A percentile compares a stretch with the other conserved stretches of the same genome.
Conservation (phyloP, 345 rosid species). For the Brassica cretica region DNA sequence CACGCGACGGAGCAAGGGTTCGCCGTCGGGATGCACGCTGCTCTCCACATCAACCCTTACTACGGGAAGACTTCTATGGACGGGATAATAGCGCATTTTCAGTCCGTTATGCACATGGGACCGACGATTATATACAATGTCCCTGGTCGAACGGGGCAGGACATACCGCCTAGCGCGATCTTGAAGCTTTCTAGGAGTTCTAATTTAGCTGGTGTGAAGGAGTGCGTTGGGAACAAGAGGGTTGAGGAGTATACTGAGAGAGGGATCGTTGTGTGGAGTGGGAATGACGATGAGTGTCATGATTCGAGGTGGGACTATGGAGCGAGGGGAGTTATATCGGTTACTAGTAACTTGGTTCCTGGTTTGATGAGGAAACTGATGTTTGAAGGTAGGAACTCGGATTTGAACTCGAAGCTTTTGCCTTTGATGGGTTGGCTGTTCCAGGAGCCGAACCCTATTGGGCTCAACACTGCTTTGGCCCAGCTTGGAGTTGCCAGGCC, state of each 20-base stretch:
- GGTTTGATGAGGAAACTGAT: conserved; percentile 68
- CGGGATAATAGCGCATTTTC: conserved; percentile 72
- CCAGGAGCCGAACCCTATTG: conserved; percentile 77
- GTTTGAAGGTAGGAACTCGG: conserved; percentile 60
- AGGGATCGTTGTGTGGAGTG: conserved; percentile 86
- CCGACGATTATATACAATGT: conserved; percentile 90
- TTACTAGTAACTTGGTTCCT: conserved; percentile 77
- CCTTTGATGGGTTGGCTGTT: conserved; percentile 81
- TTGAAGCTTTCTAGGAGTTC: conserved; percentile 51
- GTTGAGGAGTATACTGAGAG: conserved; percentile 61
- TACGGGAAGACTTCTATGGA: conserved; percentile 86
- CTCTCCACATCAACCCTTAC: conserved; percentile 91
- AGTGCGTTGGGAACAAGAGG: conserved; percentile 75
- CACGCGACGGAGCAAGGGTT: conserved; percentile 92
- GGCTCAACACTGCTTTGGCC: conserved; percentile 83
- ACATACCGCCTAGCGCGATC: conserved; percentile 67
- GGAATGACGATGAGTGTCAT: conserved; percentile 87
- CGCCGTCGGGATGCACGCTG: conserved; percentile 95
- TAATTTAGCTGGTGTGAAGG: conserved; percentile 79
- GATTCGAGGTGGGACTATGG: conserved; percentile 86
- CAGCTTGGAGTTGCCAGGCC: conserved; percentile 87
- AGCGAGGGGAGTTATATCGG: conserved; percentile 78
- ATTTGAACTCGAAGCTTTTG: conserved; percentile 61
- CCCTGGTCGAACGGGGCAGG: conserved; percentile 84
- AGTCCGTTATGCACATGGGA: conserved; percentile 76